Percentiles rank a stretch among this genome's conserved stretches.
Evolutionary conservation across 768 basidiomycete species (phyloP).

Genomic region (Collybia sordida): DNA sequence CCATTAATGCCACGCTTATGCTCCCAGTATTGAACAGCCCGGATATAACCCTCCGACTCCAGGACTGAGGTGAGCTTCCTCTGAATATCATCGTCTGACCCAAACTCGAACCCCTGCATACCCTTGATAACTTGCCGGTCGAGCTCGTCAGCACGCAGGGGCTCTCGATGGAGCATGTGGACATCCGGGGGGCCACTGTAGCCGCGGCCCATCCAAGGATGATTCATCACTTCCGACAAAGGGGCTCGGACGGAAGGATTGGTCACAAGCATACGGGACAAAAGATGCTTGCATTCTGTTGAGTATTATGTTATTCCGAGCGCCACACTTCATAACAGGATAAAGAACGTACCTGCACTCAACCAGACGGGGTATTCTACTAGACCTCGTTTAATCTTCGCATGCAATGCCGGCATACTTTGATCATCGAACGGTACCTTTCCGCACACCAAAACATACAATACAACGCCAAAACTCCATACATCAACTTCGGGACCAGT

Average conservation of each 20-base stretch:
- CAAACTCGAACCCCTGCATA: conserved; percentile 98
- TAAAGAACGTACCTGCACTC: conserved; percentile 67
- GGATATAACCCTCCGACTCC: conserved; percentile 72
- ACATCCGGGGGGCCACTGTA: conserved; percentile 78
- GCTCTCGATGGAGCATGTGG: conserved; percentile 87
- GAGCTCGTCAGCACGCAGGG: conserved; percentile 84
- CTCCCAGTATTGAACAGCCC: conserved; percentile 79
- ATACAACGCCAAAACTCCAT: conserved; percentile 98
- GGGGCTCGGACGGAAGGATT: conserved; percentile 84
- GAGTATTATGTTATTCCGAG: conserved; percentile 10
- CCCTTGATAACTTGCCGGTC: conserved; percentile 82
- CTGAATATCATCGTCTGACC: conserved; percentile 84
- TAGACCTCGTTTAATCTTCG: conserved; percentile 96
- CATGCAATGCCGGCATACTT: conserved; percentile 98
- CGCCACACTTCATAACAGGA: neutral
- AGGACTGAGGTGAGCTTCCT: conserved; percentile 69
- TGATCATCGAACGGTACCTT: conserved; percentile 99
- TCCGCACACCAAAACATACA: conserved; percentile 97
- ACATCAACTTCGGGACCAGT: conserved; percentile 98
- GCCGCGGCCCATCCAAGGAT: conserved; percentile 92
- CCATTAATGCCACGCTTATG: conserved; percentile 47
- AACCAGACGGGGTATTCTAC: conserved; percentile 99
- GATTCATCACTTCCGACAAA: conserved; percentile 79
- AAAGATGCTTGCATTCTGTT: conserved; percentile 91
- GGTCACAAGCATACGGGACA: conserved; percentile 95